Base-by-base conservation (phyloP, 164 flowering plant species). In the Warburgia ugandensis region DNA sequence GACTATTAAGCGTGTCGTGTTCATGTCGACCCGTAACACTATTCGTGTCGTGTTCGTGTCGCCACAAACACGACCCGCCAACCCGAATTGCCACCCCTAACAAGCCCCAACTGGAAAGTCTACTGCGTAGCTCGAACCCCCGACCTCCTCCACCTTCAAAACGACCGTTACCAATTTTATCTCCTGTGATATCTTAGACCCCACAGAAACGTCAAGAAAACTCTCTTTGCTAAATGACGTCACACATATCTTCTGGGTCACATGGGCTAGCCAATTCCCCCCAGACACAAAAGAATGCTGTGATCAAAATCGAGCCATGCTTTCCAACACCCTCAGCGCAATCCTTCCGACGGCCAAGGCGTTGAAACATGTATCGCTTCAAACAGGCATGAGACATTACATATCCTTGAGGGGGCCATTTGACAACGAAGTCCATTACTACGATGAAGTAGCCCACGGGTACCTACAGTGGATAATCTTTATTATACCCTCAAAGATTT, bases 221-320 rank as follows among this genome's bases (percentile, higher is more conserved):
- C 75, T 86, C 23, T 76, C 85, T 6, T 4, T 17, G 0, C 55
- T 86, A 13, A 33, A 54, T 10, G 78, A 76, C 13, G 77, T 76
- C 37, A 90, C 92, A 21, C 96, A 90, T 39, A 26, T 80, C 9
- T 90, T 82, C 36, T 90, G 97, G 97, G 72, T 84, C 70, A 86
- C 97, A 19, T 86, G 96, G 97, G 79, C 88, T 0, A 70, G 67
- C 62, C 70, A 80, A 22, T 77, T 52, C 47, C 79, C 77, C 0
- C 58, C 72, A 4, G 84, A 86, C 29, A 61, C 58, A 50, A 41
- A 35, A 12, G 84, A 71, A n/a, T 77, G 92, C 22, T 79, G 68
- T 19, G 76, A 67, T 0, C 81, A 79, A 48, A 90, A 90, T 75
- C 69, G 60, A 55, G 62, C 61, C 40, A 86, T 90, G 94, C 43